Percentiles rank a stretch among this genome's conserved stretches.
Evolutionary conservation across 805 yeast genomes (phyloP).

Genomic region (Wickerhamomyces bisporus): DNA sequence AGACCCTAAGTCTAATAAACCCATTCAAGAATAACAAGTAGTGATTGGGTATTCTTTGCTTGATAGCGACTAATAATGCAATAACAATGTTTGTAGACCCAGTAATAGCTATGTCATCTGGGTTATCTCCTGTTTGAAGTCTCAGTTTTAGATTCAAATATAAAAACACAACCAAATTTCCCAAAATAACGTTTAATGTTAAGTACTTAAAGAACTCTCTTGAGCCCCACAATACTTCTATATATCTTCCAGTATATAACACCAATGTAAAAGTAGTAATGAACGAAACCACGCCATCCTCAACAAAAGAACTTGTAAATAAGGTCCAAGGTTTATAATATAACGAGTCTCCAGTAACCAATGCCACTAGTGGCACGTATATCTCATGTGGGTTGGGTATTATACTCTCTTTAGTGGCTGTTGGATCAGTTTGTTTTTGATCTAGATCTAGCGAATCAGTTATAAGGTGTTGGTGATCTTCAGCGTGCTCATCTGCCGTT

Average conservation of each 20-base stretch:
- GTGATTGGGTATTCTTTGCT: conserved; percentile 51
- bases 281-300: conserved; percentile 36
- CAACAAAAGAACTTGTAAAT: conserved; percentile 42
- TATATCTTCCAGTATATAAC: conserved; percentile 47
- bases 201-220: conserved; percentile 39
- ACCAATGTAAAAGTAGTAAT: conserved; percentile 33
- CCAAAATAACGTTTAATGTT: conserved; percentile 27
- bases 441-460: too few species aligned
- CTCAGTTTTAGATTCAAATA: conserved; percentile 19
- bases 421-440: neutral
- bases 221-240: conserved; percentile 53
- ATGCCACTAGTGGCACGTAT: conserved; percentile 45
- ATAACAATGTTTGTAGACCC: conserved; percentile 24
- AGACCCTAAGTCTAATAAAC: conserved; percentile 29
- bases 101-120: conserved; percentile 10
- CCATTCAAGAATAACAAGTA: conserved; percentile 45
- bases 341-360: conserved; percentile 40
- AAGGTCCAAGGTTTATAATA: conserved; percentile 45
- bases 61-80: conserved; percentile 50
- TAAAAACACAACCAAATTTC: conserved; percentile 32
- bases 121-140: neutral
- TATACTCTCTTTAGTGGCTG: neutral
- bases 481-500: conserved; percentile 17
- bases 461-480: conserved; percentile 19
- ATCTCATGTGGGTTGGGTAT: conserved; percentile 40